phyloP scores from a whole-genome alignment of 257 asterid genomes.

The Schizonepeta tenuifolia region DNA sequence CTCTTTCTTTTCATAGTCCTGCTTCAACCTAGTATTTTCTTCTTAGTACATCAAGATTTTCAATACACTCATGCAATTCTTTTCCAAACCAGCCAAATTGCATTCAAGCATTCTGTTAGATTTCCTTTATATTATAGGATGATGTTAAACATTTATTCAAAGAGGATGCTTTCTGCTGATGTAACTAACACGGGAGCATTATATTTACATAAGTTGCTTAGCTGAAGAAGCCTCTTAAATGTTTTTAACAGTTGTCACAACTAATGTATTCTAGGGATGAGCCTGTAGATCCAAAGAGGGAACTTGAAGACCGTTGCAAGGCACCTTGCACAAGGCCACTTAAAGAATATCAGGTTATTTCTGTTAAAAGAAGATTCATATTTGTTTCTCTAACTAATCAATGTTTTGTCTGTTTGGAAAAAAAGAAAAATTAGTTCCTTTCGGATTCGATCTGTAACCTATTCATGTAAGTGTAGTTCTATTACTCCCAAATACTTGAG shows the following conservation, averaged over 20 bases:
- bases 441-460: neutral
- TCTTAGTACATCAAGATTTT: neutral
- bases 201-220: slow-evolving; percentile 2
- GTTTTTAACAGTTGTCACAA: neutral
- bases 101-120: neutral
- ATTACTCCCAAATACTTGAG: neutral
- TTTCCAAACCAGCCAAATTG: neutral
- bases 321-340: slow-evolving; percentile 78
- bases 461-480: neutral
- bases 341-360: slow-evolving; percentile 71
- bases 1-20: neutral
- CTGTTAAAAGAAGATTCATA: neutral
- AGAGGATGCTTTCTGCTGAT: neutral
- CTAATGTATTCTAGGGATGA: slow-evolving; percentile 59
- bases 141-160: neutral
- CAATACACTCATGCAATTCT: neutral
- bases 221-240: slow-evolving; percentile 7
- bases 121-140: neutral
- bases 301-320: slow-evolving; percentile 77
- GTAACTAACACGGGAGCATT: neutral
- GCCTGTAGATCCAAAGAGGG: slow-evolving; percentile 79
- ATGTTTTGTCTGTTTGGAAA: slow-evolving; percentile 8
- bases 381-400: neutral
- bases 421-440: neutral
- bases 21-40: neutral